These are phyloP conservation scores for Beta vulgaris DNA, from an alignment of 148 eudicot genomes.

Conservation along the genomic window DNA sequence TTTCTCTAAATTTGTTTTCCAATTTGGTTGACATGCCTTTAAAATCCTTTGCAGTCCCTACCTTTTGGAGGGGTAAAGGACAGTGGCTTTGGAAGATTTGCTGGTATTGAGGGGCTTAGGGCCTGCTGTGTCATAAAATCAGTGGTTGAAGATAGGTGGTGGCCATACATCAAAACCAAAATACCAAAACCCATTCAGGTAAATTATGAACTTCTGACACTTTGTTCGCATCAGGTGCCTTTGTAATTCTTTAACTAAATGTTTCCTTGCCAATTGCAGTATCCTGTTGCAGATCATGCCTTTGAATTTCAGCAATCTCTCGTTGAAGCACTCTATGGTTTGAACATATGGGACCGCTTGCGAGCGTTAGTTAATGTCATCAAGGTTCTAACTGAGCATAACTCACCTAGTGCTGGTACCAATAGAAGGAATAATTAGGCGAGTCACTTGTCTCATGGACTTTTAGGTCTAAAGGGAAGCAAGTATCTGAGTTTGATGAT, in stretches of 20 bases:
- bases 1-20: neutral
- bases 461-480: neutral
- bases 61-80: constrained; percentile 98
- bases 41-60: constrained; percentile 55
- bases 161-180: constrained; percentile 88
- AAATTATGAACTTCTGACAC: neutral
- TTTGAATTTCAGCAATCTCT: constrained; percentile 84
- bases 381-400: constrained; percentile 63
- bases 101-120: constrained; percentile 89
- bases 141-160: constrained; percentile 93
- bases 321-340: constrained; percentile 80
- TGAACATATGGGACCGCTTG: constrained; percentile 86
- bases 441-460: neutral
- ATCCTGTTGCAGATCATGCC: constrained; percentile 82
- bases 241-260: neutral
- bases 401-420: constrained; percentile 28
- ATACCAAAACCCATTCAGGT: constrained; percentile 98
- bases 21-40: neutral
- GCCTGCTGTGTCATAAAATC: constrained; percentile 96
- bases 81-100: constrained; percentile 98
- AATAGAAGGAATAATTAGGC: constrained; percentile 53
- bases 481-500: constrained; percentile 3
- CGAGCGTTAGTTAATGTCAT: constrained; percentile 76
- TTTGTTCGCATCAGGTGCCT: neutral
- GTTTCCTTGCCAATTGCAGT: constrained; percentile 45